Base-by-base conservation (phyloP, 164 flowering plant genomes). In the Tinospora cordifolia region DNA sequence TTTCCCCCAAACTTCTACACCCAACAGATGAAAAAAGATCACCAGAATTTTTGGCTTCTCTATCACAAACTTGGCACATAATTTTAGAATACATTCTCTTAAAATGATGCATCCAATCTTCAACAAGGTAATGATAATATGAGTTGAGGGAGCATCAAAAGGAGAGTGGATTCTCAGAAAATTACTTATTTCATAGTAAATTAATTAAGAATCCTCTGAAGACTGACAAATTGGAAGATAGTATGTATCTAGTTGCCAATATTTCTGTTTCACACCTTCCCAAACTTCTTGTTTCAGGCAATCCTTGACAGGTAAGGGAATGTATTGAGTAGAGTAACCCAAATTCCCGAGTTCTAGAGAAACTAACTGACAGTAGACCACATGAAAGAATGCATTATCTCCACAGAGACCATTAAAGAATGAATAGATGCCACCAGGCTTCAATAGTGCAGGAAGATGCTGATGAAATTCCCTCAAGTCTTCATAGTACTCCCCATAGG, bases 361-460 rank as follows among this genome's bases (percentile, higher is more conserved):
- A 71, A 90, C 98, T 66, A 92, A 73, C 75, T 95, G 84, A 73
- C 99, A 90, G 75, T 92, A 95, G 69, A 95, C 98, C 79, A 90
- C 90, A 82, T 92, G 97, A 78, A 92, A 95, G 74, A 95, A 92
- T 36, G 99, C 96, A 82, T 95, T 92, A 84, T 86, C 85, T 62
- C 99, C 98, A 54, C 97, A 95, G 46, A 92, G 92, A 30, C 98
- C 99, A 82, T 95, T 92, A 79, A 92, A 92, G 79, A 85, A 95
- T 63, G 97, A 89, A 76, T 90, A 95, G 47, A 92, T 83, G 15
- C 98, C 98, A 46, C 85, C 93, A 46, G 91, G 90, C 82, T 95
- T 95, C 82, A 95, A 77, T 72, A 92, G 69, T 62, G 66, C 66
- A 14, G 96, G 94, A 71, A 95, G 96, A 78, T 89, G 88, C 69